Evolutionary conservation across 2,329 filamentous ascomycete genomes (phyloP).

Genomic region (Gaeumannomyces sp.): DNA sequence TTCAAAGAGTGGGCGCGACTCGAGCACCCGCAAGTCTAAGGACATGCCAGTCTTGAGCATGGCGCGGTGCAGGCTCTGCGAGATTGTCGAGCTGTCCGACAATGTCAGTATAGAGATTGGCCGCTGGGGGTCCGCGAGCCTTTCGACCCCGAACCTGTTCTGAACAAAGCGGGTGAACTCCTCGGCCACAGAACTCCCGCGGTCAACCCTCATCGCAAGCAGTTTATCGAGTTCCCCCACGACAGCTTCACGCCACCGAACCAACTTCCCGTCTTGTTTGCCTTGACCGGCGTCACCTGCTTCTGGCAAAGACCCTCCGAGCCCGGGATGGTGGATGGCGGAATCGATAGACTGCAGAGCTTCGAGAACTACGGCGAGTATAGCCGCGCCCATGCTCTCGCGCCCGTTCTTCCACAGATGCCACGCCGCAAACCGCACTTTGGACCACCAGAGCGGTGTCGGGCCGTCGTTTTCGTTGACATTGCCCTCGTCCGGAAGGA

Average conservation of each 20-base stretch:
- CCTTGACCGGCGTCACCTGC: background rate
- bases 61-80: conserved; percentile 37
- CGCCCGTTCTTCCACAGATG: conserved; percentile 59
- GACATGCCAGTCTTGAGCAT: conserved; percentile 27
- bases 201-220: conserved; percentile 17
- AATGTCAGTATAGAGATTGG: conserved; percentile 50
- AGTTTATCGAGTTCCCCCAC: conserved; percentile 15
- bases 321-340: conserved; percentile 16
- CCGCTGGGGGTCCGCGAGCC: conserved; percentile 11
- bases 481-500: conserved; percentile 21
- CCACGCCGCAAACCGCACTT: conserved; percentile 51
- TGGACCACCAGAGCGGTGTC: conserved; percentile 46
- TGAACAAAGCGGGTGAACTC: conserved; percentile 31
- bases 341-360: conserved; percentile 35
- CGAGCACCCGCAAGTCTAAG: conserved; percentile 54
- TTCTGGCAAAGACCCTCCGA: too few species aligned
- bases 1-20: conserved; percentile 62
- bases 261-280: conserved; percentile 14
- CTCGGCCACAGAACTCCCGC: conserved; percentile 19
- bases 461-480: conserved; percentile 10
- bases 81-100: conserved; percentile 58
- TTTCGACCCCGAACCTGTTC: conserved; percentile 23
- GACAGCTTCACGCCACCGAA: conserved; percentile 13
- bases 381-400: conserved; percentile 60
- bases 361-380: conserved; percentile 42